A percentile compares a stretch with the other conserved stretches of the same genome.
These are phyloP conservation scores for Pichia heedii DNA, from an alignment of 805 yeast species.

Conservation along the genomic window DNA sequence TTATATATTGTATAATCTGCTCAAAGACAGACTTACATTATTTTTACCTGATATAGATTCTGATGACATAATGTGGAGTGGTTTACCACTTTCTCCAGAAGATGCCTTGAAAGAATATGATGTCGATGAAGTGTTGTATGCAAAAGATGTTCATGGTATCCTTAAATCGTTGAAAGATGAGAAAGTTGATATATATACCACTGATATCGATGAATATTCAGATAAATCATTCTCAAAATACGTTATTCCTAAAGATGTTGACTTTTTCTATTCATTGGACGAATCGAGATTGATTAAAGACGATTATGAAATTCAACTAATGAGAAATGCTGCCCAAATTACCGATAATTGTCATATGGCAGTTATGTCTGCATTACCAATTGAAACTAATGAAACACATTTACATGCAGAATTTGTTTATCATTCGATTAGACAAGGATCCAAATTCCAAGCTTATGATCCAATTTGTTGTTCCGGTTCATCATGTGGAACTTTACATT, in stretches of 20 bases:
- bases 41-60: constrained; percentile 77
- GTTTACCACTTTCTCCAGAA: constrained; percentile 62
- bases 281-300: constrained; percentile 85
- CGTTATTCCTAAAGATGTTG: constrained; percentile 37
- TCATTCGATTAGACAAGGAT: constrained; percentile 90
- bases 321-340: constrained; percentile 75
- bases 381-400: constrained; percentile 81
- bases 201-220: constrained; percentile 45
- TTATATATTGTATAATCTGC: constrained; percentile 50
- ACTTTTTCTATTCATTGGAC: constrained; percentile 67
- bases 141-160: constrained; percentile 35
- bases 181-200: constrained; percentile 35
- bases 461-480: constrained; percentile 96
- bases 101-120: constrained; percentile 62
- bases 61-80: constrained; percentile 96
- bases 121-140: constrained; percentile 72
- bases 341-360: constrained; percentile 85
- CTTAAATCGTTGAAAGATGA: constrained; percentile 25
- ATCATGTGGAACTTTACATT: constrained; percentile 84
- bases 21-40: constrained; percentile 48
- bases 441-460: constrained; percentile 81
- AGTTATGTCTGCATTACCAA: constrained; percentile 87
- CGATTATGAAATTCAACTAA: constrained; percentile 62
- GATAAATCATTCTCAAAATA: constrained; percentile 24
- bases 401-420: constrained; percentile 93